A percentile compares a stretch with the other conserved stretches of the same genome.
phyloP scores from a whole-genome alignment of 768 basidiomycete genomes.

The Sistotremastrum suecicum region DNA sequence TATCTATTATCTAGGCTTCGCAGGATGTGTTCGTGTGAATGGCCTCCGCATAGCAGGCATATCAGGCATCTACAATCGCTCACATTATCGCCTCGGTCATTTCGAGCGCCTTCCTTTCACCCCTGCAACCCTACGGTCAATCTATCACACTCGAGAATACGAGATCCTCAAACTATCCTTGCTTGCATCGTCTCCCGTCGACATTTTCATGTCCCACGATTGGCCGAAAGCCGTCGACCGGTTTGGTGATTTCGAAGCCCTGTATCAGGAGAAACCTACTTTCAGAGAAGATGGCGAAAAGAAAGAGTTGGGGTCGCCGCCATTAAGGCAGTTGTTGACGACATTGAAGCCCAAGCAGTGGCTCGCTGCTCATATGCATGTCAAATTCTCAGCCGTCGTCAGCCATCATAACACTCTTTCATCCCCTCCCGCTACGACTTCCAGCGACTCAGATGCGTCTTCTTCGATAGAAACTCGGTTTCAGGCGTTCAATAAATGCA shows the following conservation, averaged over 20 bases:
- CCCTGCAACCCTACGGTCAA: slow-evolving; percentile 53
- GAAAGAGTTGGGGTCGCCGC: slow-evolving; percentile 72
- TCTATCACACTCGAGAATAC: slow-evolving; percentile 86
- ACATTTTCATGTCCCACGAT: slow-evolving; percentile 89
- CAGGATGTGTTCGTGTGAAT: slow-evolving; percentile 78
- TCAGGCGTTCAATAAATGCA: no score
- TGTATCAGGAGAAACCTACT: slow-evolving; percentile 67
- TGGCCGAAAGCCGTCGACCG: slow-evolving; percentile 85
- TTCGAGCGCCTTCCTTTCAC: slow-evolving; percentile 77
- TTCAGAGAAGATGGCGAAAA: slow-evolving; percentile 53
- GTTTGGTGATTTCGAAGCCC: slow-evolving; percentile 49
- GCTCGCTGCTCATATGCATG: slow-evolving; percentile 89
- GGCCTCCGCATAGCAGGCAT: slow-evolving; percentile 81
- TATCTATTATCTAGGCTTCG: slow-evolving; percentile 90
- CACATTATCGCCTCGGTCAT: slow-evolving; percentile 43
- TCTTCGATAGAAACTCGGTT: no score
- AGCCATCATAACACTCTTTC: no score
- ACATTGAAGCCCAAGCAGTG: slow-evolving; percentile 72
- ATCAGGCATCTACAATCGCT: slow-evolving; percentile 77
- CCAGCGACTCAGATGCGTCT: no score
- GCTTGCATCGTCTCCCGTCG: slow-evolving; percentile 9
- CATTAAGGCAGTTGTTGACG: slow-evolving; percentile 61
- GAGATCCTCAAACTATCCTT: slow-evolving; percentile 67
- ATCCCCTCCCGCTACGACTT: no score
- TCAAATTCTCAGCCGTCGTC: slow-evolving; percentile 65